phyloP scores from a whole-genome alignment of 2,329 filamentous ascomycete genomes.

The Bipolaris gigantea region DNA sequence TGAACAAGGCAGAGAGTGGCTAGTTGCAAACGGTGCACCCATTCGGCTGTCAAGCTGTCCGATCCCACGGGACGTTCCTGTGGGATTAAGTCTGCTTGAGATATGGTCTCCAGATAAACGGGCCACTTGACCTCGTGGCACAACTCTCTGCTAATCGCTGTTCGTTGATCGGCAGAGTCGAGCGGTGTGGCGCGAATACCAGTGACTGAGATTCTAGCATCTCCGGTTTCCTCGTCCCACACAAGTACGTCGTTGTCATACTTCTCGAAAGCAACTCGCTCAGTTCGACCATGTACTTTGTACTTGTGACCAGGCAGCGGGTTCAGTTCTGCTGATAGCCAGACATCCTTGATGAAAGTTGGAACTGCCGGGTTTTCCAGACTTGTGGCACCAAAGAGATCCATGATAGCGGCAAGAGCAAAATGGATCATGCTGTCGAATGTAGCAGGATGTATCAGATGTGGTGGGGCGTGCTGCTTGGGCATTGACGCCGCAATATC shows the following conservation, averaged over 20 bases:
- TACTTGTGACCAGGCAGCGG: not conserved
- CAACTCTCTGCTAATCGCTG: not conserved
- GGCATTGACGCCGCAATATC: not conserved
- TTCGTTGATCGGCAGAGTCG: not conserved
- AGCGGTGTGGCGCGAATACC: not conserved
- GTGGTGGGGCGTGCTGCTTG: not conserved
- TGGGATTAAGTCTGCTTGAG: not conserved
- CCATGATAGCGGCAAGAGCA: slow-evolving; percentile 1
- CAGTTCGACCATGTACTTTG: not conserved
- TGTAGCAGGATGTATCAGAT: slow-evolving; percentile 1
- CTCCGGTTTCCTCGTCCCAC: not conserved
- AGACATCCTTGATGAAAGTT: not conserved
- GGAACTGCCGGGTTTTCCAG: not conserved
- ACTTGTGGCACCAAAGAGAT: slow-evolving; percentile 1
- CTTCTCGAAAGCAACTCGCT: slow-evolving; percentile 2
- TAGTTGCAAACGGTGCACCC: not conserved
- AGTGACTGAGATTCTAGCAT: not conserved
- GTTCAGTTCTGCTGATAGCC: not conserved
- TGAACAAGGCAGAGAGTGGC: slow-evolving; percentile 3
- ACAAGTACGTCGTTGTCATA: slow-evolving; percentile 1
- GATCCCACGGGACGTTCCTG: not conserved
- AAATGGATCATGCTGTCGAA: slow-evolving; percentile 4
- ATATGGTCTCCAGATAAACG: not conserved
- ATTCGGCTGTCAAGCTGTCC: not conserved
- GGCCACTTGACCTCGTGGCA: slow-evolving; percentile 3